Evolutionary conservation across 2,329 filamentous ascomycete genomes (phyloP), one percentile per base, ranked within the genome.

Genomic region (Tolypocladium sp.): DNA sequence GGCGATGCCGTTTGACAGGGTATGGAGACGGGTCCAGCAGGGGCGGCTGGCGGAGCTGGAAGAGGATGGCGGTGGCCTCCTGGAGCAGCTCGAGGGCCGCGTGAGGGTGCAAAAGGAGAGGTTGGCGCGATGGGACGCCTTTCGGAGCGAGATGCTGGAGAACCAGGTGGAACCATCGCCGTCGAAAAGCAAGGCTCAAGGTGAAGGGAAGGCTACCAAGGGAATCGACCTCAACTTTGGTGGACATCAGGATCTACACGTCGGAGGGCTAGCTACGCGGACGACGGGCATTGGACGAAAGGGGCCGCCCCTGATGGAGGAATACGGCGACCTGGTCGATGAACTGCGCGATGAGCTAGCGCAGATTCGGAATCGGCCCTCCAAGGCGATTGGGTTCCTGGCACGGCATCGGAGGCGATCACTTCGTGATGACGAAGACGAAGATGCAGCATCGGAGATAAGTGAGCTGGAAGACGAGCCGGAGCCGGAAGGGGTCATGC

Each of bases 71-170:
- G 67, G 69, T 8, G 83, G 85, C 0, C 73, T 92, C 1, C 68
- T 96, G 25, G 82, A 89, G 62, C 86, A 92, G 67, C 75, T 97
- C 6, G 88, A 93, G 58, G 73, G 74, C 25, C 82, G 90, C 17
- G 83, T 94, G 0, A 76, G 78, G 51, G 76, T 81, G 8, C 91
- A 96, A 65, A 82, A 82, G 58, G 79, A 82, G 52, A 83, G 91
- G 44, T 71, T 96, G 35, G 79, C 83, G 57, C 86, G 82, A 70
- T 96, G 91, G 92, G 82, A 88, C 65, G 78, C 77, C n/a, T 91
- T 91, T 62, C 78, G 82, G 62, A 73, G 77, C 63, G 74, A 72
- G 22, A 72, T 80, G 61, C 79, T 80, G 27, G 73, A 76, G 1
- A 68, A 73, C 22, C 30, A 62, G 59, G 9, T 64, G 33, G 41